phyloP scores from a whole-genome alignment of 345 rosid species.

The Gossypium longicalyx region DNA sequence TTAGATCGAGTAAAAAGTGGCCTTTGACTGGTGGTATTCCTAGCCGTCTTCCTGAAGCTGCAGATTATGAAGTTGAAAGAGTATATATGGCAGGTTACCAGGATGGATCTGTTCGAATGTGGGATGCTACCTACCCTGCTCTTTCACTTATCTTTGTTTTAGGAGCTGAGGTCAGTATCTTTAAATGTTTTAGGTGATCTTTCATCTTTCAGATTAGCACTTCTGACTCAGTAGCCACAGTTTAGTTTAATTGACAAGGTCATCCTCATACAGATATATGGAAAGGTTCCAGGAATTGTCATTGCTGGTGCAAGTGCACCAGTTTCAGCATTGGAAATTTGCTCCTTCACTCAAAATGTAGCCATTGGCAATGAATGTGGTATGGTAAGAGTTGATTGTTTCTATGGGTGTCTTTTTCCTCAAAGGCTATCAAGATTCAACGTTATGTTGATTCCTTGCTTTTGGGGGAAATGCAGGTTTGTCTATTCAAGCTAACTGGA shows the following conservation, averaged over 20 bases:
- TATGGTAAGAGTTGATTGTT: constrained; percentile 53
- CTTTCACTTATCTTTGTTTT: constrained; percentile 49
- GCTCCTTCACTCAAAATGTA: constrained; percentile 51
- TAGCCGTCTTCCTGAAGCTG: constrained; percentile 34
- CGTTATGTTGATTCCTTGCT: constrained; percentile 22
- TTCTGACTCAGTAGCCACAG: neutral
- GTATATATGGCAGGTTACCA: constrained; percentile 75
- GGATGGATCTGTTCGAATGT: constrained; percentile 74
- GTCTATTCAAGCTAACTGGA: constrained; percentile 45
- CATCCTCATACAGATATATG: constrained; percentile 15
- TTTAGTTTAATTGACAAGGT: constrained; percentile 8
- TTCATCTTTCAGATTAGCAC: constrained; percentile 11
- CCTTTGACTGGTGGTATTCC: constrained; percentile 84
- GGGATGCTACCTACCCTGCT: constrained; percentile 75
- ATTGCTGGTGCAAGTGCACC: constrained; percentile 41
- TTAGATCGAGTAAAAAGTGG: constrained; percentile 45
- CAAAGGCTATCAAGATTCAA: constrained; percentile 2
- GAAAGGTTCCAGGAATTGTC: constrained; percentile 44
- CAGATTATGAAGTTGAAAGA: constrained; percentile 54
- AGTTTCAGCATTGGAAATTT: constrained; percentile 57
- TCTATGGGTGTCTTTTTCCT: constrained; percentile 15
- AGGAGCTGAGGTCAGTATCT: constrained; percentile 48
- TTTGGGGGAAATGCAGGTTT: constrained; percentile 50
- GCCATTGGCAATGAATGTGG: constrained; percentile 71
- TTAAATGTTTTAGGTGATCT: constrained; percentile 1